Conservation (phyloP, 495 filamentous ascomycete species). For the Articulospora tetracladia region DNA sequence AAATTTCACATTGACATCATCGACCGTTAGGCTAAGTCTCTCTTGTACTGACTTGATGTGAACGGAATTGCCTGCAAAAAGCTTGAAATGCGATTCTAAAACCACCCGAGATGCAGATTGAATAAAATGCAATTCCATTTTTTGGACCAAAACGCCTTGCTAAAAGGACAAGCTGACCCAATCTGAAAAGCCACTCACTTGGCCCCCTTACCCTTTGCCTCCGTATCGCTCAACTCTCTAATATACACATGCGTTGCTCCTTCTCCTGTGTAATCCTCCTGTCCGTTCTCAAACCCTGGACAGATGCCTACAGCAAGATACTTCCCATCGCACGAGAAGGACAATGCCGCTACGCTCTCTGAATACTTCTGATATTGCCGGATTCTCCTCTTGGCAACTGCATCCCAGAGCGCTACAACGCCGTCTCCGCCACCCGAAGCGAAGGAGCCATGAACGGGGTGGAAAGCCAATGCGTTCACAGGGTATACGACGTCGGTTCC, state of each 20-base stretch:
- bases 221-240: conserved; percentile 76
- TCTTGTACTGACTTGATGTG: too few species aligned
- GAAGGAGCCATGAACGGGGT: conserved; percentile 87
- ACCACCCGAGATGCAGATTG: too few species aligned
- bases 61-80: too few species aligned
- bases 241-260: conserved; percentile 75
- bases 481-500: conserved; percentile 88
- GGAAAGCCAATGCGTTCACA: conserved; percentile 90
- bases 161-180: conserved; percentile 17
- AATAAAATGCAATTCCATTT: not conserved
- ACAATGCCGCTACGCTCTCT: conserved; percentile 70
- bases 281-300: conserved; percentile 89
- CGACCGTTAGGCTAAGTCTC: too few species aligned
- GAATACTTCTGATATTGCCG: conserved; percentile 83
- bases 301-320: conserved; percentile 81
- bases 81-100: too few species aligned
- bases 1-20: too few species aligned
- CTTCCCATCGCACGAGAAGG: conserved; percentile 75
- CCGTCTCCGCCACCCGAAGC: conserved; percentile 92
- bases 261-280: conserved; percentile 66
- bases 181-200: conserved; percentile 32
- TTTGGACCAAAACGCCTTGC: conserved; percentile 19
- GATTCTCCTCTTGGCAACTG: conserved; percentile 83
- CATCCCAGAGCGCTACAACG: conserved; percentile 94
- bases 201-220: conserved; percentile 82